Conservation (phyloP, 225 moss, liverwort and hornwort species). For the Sphagnum contortum region DNA sequence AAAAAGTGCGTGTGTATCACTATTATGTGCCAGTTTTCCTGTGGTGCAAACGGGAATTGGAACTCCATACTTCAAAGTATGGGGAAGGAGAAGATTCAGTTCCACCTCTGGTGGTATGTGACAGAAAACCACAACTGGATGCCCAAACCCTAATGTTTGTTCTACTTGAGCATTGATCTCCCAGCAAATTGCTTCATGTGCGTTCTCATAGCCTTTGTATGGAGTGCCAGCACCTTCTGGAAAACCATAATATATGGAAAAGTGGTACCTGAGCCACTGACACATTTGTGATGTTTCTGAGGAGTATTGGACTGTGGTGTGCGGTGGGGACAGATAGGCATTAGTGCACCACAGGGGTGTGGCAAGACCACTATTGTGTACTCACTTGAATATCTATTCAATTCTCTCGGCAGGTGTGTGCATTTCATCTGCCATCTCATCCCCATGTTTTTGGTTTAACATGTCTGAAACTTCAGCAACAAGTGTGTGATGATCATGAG, state of each 20-base stretch:
- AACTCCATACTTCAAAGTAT: slow-evolving; percentile 26
- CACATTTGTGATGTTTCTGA: background rate
- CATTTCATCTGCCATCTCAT: slow-evolving; percentile 5
- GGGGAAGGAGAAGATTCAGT: slow-evolving; percentile 22
- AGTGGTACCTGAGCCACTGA: background rate
- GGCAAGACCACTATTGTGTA: slow-evolving; percentile 91
- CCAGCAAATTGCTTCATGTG: background rate
- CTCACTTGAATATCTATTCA: slow-evolving; percentile 70
- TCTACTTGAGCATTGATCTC: background rate
- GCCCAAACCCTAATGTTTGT: background rate
- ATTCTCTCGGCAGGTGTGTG: slow-evolving; percentile 51
- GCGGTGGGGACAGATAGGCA: slow-evolving; percentile 56
- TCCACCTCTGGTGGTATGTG: slow-evolving; percentile 38
- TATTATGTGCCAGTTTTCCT: slow-evolving; percentile 50
- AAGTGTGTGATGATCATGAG: slow-evolving; percentile 8
- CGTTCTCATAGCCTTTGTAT: background rate
- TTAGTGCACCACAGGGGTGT: slow-evolving; percentile 90
- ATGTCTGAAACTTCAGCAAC: background rate
- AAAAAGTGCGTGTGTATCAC: slow-evolving; percentile 42
- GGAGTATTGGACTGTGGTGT: background rate
- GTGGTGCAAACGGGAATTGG: slow-evolving; percentile 43
- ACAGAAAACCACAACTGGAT: background rate
- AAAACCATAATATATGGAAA: background rate
- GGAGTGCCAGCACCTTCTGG: background rate
- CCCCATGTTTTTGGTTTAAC: background rate